phyloP scores from a whole-genome alignment of 208 protist species.

The Acanthamoeba royreba region DNA sequence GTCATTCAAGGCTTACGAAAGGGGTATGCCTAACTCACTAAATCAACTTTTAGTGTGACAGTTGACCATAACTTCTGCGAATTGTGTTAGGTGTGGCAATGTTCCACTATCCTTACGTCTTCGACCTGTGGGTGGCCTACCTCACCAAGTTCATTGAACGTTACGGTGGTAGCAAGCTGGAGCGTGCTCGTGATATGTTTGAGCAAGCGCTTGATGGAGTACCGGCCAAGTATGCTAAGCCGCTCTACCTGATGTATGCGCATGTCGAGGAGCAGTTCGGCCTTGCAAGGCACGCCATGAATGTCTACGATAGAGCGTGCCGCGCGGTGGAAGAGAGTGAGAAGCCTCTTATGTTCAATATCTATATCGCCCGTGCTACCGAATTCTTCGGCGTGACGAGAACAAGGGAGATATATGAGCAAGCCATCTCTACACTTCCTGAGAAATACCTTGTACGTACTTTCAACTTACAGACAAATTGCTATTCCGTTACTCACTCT shows the following conservation, averaged over 20 bases:
- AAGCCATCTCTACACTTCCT: constrained; percentile 77
- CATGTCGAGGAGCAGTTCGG: constrained; percentile 85
- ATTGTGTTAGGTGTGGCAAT: constrained; percentile 70
- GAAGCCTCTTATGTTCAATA: constrained; percentile 54
- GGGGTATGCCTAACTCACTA: background rate
- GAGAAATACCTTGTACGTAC: constrained; percentile 61
- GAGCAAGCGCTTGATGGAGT: constrained; percentile 80
- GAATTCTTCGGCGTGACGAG: constrained; percentile 86
- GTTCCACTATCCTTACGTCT: constrained; percentile 85
- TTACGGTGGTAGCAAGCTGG: constrained; percentile 85
- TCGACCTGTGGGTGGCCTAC: constrained; percentile 88
- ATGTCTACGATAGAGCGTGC: constrained; percentile 76
- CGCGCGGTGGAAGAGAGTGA: constrained; percentile 65
- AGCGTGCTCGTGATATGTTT: constrained; percentile 90
- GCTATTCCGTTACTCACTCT: background rate
- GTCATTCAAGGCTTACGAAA: constrained; percentile 75
- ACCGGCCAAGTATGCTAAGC: constrained; percentile 66
- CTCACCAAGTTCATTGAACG: constrained; percentile 86
- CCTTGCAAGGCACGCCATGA: constrained; percentile 84
- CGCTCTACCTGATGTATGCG: constrained; percentile 87
- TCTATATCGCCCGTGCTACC: constrained; percentile 78
- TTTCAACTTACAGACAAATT: background rate
- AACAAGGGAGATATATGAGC: constrained; percentile 87
- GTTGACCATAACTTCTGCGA: background rate
- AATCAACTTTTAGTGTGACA: background rate